phyloP scores from a whole-genome alignment of 164 flowering plant genomes.

The Platanus orientalis region DNA sequence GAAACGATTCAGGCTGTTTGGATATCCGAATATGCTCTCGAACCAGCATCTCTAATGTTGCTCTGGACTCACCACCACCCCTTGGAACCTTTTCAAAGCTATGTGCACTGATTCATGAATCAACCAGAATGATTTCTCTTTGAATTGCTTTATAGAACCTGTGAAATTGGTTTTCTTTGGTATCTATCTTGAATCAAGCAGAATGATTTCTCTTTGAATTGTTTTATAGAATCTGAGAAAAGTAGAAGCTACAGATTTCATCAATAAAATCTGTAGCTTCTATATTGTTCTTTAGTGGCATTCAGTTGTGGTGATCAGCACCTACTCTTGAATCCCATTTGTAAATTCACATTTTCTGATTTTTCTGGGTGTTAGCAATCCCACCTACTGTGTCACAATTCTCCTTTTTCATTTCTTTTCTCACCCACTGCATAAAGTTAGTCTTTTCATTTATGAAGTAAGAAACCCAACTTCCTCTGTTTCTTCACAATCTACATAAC shows the following conservation, averaged over 20 bases:
- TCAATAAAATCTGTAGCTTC: not conserved
- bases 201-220: not conserved
- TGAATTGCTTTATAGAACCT: not conserved
- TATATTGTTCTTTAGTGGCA: not conserved
- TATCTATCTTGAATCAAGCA: not conserved
- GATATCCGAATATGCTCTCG: constrained; percentile 40
- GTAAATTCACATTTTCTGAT: not conserved
- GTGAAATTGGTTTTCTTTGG: no score
- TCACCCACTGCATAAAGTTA: no score
- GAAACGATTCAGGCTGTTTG: constrained; percentile 4
- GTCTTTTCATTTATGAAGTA: not conserved
- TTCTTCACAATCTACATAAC: not conserved
- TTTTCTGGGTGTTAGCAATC: no score
- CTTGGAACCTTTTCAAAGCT: not conserved
- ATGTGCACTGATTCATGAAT: not conserved
- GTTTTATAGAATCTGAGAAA: not conserved
- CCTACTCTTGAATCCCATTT: not conserved
- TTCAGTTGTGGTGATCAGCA: no score
- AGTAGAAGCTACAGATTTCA: no score
- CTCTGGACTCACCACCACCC: constrained; percentile 25
- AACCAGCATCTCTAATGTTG: constrained; percentile 19
- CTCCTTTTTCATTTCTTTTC: not conserved
- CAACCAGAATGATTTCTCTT: not conserved
- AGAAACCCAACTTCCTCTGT: no score
- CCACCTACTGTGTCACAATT: constrained; percentile 1